Percentiles rank a stretch among this genome's conserved stretches.
Conservation (phyloP, 164 flowering plant species). For the Nymphaea colorata region DNA sequence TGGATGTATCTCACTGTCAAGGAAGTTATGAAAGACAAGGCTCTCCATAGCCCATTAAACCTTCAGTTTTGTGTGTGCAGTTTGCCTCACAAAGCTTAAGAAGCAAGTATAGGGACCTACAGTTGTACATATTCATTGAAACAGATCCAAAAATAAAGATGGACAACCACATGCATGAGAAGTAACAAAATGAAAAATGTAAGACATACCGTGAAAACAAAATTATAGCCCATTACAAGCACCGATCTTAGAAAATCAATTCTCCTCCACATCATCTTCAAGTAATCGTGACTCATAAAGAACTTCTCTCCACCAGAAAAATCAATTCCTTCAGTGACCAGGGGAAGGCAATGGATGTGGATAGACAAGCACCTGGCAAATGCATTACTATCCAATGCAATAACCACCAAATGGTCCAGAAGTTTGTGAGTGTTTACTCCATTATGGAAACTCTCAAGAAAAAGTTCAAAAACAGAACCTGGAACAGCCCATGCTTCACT, state of each 20-base stretch:
- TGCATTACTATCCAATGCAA: constrained; percentile 68
- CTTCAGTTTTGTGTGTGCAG: too few relatives aligned
- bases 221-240: constrained; percentile 69
- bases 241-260: constrained; percentile 51
- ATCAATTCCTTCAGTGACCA: constrained; percentile 51
- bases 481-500: constrained; percentile 86
- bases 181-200: neutral
- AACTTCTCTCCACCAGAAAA: constrained; percentile 55
- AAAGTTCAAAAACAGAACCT: constrained; percentile 56
- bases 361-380: constrained; percentile 38
- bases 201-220: constrained; percentile 59
- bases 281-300: constrained; percentile 61
- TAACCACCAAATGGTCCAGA: constrained; percentile 60
- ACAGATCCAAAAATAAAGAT: too few relatives aligned
- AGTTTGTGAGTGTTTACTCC: constrained; percentile 51
- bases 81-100: too few relatives aligned
- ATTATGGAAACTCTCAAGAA: constrained; percentile 63
- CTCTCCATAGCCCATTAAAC: too few relatives aligned
- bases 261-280: constrained; percentile 90
- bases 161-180: neutral
- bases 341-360: constrained; percentile 58
- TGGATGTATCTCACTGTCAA: too few relatives aligned
- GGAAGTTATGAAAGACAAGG: too few relatives aligned
- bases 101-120: too few relatives aligned
- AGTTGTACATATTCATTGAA: too few relatives aligned